Evolutionary conservation across 768 basidiomycete genomes (phyloP).

Genomic region (Suillus americanus): DNA sequence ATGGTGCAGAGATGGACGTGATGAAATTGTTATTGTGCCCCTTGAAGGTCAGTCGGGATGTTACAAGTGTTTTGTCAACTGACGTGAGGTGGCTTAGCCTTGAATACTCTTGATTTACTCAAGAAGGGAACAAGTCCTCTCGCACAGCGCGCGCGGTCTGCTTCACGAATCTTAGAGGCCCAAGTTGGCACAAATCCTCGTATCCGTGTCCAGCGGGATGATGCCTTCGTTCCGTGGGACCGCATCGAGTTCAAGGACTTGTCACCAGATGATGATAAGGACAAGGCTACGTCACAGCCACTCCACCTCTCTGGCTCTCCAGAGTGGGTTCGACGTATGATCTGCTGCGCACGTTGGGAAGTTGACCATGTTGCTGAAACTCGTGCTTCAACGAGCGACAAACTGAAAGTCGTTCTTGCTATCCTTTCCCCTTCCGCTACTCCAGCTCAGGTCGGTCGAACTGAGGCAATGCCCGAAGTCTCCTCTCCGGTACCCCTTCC

Average conservation of each 20-base stretch:
- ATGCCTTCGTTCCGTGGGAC: constrained; percentile 84
- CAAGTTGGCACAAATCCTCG: constrained; percentile 83
- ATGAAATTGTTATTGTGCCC: constrained; percentile 81
- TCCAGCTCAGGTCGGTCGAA: constrained; percentile 27
- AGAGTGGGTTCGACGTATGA: constrained; percentile 83
- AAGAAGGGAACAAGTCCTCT: constrained; percentile 85
- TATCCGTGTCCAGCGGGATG: constrained; percentile 79
- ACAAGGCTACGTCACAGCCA: constrained; percentile 23
- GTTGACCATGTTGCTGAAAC: constrained; percentile 48
- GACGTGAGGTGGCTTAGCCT: constrained; percentile 44
- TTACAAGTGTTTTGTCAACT: constrained; percentile 7
- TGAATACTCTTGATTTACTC: constrained; percentile 88
- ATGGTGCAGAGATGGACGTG: constrained; percentile 75
- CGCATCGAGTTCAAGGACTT: constrained; percentile 53
- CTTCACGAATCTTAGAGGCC: constrained; percentile 85
- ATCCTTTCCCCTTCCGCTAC: constrained; percentile 39
- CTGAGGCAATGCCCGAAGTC: constrained; percentile 23
- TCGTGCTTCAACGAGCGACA: constrained; percentile 17
- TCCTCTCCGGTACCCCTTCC: constrained; percentile 65
- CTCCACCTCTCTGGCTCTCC: constrained; percentile 47
- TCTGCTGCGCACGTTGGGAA: constrained; percentile 83
- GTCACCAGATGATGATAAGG: constrained; percentile 21
- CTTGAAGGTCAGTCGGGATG: constrained; percentile 68
- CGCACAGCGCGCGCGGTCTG: constrained; percentile 81
- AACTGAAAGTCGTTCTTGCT: constrained; percentile 62